phyloP scores from a whole-genome alignment of 306 rosid species.

The Luffa aegyptiaca region DNA sequence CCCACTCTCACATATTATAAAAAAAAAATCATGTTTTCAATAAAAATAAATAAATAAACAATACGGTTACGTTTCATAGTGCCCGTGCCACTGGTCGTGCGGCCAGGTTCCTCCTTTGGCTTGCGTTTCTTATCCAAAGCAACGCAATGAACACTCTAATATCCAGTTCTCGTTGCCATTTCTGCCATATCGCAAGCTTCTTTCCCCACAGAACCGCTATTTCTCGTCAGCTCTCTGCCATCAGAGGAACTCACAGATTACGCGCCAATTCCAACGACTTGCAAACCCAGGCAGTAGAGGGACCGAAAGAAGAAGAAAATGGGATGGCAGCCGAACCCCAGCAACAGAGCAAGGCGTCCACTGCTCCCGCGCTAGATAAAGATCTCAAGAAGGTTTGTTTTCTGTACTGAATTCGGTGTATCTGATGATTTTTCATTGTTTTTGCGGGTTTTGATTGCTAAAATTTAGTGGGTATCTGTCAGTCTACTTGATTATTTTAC shows the following conservation, averaged over 20 bases:
- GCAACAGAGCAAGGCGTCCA: constrained; percentile 14
- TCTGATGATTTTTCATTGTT: background rate
- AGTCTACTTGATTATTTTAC: background rate
- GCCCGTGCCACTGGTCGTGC: background rate
- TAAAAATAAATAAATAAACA: background rate
- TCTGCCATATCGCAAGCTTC: constrained; percentile 20
- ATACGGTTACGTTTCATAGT: background rate
- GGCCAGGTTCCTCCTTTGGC: background rate
- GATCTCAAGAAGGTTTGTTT: constrained; percentile 78
- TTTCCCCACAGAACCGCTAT: constrained; percentile 6
- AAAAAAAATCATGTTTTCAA: too few relatives aligned
- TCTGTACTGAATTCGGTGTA: background rate
- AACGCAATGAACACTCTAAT: constrained; percentile 40
- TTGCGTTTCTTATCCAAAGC: background rate
- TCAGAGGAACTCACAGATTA: constrained; percentile 17
- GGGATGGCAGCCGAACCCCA: constrained; percentile 10
- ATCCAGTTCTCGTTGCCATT: constrained; percentile 32
- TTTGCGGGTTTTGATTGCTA: background rate
- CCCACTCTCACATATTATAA: too few relatives aligned
- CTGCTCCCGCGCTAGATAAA: constrained; percentile 53
- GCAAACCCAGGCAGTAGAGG: constrained; percentile 27
- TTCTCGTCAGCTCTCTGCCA: constrained; percentile 11
- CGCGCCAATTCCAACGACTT: constrained; percentile 55
- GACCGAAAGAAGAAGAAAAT: constrained; percentile 14
- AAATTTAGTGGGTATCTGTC: background rate